phyloP scores from a whole-genome alignment of 176 grass and related monocot species.

The Guadua angustifolia region DNA sequence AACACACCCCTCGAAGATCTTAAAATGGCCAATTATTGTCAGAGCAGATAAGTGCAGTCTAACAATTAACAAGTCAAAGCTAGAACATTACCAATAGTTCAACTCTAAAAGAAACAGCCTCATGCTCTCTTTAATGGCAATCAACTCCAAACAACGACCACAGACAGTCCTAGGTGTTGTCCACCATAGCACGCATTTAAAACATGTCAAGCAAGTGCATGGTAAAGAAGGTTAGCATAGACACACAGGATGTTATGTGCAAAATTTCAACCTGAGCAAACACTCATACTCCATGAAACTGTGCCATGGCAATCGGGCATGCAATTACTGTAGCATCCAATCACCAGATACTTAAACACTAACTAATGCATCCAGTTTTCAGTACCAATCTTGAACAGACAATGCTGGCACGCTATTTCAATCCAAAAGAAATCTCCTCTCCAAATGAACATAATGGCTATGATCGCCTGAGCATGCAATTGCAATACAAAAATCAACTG shows the following conservation, averaged over 20 bases:
- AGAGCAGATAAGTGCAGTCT: neutral
- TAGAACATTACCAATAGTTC: neutral
- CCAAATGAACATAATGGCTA: neutral
- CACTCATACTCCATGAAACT: neutral
- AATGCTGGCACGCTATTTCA: neutral
- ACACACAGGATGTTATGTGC: neutral
- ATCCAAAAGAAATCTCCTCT: neutral
- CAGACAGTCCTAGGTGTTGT: neutral
- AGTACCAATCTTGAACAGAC: neutral
- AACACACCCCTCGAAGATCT: neutral
- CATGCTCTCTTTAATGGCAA: conserved; percentile 8
- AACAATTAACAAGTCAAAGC: neutral
- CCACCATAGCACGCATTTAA: conserved; percentile 2
- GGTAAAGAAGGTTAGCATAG: neutral
- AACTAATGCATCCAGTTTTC: conserved; percentile 10
- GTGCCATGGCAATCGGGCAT: neutral
- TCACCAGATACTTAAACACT: neutral
- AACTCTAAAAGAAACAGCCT: neutral
- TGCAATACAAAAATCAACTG: neutral
- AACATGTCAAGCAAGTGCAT: neutral
- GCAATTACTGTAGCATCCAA: conserved; percentile 14
- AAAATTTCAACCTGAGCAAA: neutral
- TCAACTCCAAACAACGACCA: neutral
- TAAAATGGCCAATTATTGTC: conserved; percentile 1
- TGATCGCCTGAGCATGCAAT: neutral